Base-by-base conservation (phyloP, 1,139 yeast genomes). In the Williopsis jadinii region DNA sequence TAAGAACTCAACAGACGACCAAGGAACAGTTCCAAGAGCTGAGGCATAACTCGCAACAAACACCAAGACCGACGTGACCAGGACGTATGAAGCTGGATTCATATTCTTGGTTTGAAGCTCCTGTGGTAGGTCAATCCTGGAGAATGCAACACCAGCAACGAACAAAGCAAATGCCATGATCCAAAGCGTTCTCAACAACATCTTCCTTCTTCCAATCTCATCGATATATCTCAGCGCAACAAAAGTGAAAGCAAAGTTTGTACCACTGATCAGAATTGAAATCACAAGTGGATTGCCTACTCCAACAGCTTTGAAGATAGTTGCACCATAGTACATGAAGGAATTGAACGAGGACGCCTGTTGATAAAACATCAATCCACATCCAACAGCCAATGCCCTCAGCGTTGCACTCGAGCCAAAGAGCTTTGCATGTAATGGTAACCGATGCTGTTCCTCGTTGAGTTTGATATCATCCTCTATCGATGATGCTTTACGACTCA, bases 321-420 rank as follows among this genome's bases (percentile, higher is more conserved):
- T 73, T 9, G 86, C 76, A 40, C 85, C 76, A 54, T 80, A 82
- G 59, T 81, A 82, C 85, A 82, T 80, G 56, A 81, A 76, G 5
- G 87, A 80, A 61, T 82, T 81, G 61, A 81, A 80, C 9, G 90
- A 87, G n/a, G 84, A 75, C 35, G 77, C 71, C 57, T 82, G 90
- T 59, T 82, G 90, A 53, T 80, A 75, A 39, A 84, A 80, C 74
- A 82, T 84, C 40, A 82, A 67, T 2, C 80, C 79, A 64, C 86
- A 80, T 2, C 86, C 88, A 38, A 82, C 71, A 12, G 72, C 56
- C 37, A 81, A 66, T 1, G 88, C 88, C 43, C 85, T 68, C 42
- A 73, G 66, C 43, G 80, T 76, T 9, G 75, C 68, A 12, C 71
- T 68, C 2, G 44, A 30, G 0, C 47, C 47, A 35, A 42, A 41